These are phyloP conservation scores for Amanita rubescens DNA, from an alignment of 768 basidiomycete genomes.

Conservation along the genomic window DNA sequence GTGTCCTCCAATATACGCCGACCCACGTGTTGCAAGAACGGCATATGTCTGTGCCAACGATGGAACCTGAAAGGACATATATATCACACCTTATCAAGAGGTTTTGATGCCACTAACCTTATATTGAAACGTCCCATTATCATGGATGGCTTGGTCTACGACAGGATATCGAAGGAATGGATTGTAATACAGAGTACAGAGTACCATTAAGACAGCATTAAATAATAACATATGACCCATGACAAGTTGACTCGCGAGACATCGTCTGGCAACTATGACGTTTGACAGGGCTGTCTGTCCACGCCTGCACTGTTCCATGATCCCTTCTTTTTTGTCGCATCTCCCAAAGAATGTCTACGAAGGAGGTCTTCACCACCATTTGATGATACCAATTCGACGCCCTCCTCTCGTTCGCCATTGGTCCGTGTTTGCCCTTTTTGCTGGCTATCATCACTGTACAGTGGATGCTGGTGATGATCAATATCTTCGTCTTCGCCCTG, in stretches of 20 bases:
- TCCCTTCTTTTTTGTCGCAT: not conserved
- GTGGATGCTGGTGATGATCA: constrained; percentile 36
- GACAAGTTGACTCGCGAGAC: not conserved
- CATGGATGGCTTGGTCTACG: not conserved
- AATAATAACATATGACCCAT: not conserved
- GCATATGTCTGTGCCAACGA: not conserved
- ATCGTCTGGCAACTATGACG: not conserved
- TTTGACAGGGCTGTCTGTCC: not conserved
- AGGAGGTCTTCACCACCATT: constrained; percentile 19
- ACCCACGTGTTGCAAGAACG: not conserved
- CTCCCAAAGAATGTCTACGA: not conserved
- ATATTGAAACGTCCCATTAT: not conserved
- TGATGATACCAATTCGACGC: constrained; percentile 32
- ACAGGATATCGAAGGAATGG: not conserved
- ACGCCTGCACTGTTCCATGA: not conserved
- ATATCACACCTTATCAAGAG: not conserved
- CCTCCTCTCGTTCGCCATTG: constrained; percentile 30
- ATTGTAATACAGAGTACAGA: constrained; percentile 2
- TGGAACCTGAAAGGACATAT: not conserved
- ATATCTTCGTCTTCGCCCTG: constrained; percentile 36
- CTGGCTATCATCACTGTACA: constrained; percentile 10
- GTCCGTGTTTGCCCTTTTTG: constrained; percentile 10
- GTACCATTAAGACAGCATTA: not conserved
- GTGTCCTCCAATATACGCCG: not conserved
- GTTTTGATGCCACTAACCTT: not conserved